A percentile compares a stretch with the other conserved stretches of the same genome.
phyloP scores from a whole-genome alignment of 2,329 filamentous ascomycete genomes.

The Pseudohalonectria lignicola region DNA sequence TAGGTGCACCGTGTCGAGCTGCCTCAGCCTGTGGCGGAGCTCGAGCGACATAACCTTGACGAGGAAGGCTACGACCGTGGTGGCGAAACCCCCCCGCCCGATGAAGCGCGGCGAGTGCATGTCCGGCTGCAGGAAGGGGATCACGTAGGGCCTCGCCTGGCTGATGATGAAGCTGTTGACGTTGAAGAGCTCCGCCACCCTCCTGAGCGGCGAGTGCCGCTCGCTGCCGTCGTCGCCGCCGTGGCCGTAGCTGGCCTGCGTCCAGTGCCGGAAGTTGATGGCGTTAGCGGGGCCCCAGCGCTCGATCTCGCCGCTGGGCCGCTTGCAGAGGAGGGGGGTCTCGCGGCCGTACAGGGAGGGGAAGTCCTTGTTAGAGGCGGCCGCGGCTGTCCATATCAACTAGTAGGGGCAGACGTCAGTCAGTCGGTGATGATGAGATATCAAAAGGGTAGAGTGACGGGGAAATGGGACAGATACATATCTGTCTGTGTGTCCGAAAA shows the following conservation, averaged over 20 bases:
- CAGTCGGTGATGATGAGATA: neutral
- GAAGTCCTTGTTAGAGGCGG: slow-evolving; percentile 61
- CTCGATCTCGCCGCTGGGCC: slow-evolving; percentile 52
- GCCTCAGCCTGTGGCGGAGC: slow-evolving; percentile 64
- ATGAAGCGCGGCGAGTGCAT: slow-evolving; percentile 66
- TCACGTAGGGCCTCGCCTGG: slow-evolving; percentile 80
- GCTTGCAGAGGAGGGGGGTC: slow-evolving; percentile 61
- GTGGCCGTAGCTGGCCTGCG: slow-evolving; percentile 51
- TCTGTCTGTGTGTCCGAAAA: no score
- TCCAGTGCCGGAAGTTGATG: slow-evolving; percentile 56
- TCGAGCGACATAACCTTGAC: slow-evolving; percentile 55
- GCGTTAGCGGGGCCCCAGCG: slow-evolving; percentile 61
- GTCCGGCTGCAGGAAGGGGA: slow-evolving; percentile 74
- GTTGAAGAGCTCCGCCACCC: slow-evolving; percentile 77
- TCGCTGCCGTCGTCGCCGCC: no score
- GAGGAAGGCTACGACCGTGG: slow-evolving; percentile 38
- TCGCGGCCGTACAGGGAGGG: slow-evolving; percentile 55
- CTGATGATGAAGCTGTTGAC: slow-evolving; percentile 94
- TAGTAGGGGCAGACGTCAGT: slow-evolving; percentile 17
- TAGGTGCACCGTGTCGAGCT: slow-evolving; percentile 67
- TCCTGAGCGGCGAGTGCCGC: slow-evolving; percentile 52
- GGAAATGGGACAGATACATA: no score
- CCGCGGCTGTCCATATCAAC: slow-evolving; percentile 71
- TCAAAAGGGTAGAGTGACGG: neutral
- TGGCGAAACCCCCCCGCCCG: slow-evolving; percentile 7